Evolutionary conservation across 176 grass and related monocot species (phyloP).

Genomic region (Avena atlantica): DNA sequence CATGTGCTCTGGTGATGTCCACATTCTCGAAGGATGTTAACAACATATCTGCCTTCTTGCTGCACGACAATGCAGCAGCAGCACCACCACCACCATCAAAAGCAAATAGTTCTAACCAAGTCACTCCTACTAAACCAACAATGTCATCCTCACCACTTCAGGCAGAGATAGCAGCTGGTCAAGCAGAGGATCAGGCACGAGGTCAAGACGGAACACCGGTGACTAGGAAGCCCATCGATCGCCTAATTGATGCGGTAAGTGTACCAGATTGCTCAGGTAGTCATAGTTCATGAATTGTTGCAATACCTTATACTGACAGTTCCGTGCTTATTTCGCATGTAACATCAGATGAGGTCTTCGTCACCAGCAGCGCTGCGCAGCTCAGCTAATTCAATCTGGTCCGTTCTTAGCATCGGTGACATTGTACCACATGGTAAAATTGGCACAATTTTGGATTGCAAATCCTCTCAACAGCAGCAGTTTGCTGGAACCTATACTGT

Average conservation of each 20-base stretch:
- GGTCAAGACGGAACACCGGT: background rate
- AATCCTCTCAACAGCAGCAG: background rate
- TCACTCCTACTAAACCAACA: background rate
- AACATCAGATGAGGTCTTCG: slow-evolving; percentile 45
- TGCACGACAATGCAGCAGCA: slow-evolving; percentile 3
- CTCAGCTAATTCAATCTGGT: slow-evolving; percentile 6
- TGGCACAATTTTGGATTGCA: background rate
- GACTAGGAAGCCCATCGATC: slow-evolving; percentile 15
- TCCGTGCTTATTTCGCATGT: background rate
- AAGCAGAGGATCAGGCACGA: background rate
- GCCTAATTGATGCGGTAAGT: slow-evolving; percentile 40
- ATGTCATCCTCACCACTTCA: background rate
- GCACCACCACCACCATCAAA: background rate
- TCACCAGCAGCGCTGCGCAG: background rate
- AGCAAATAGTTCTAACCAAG: slow-evolving; percentile 12
- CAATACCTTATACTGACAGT: background rate
- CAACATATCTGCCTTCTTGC: background rate
- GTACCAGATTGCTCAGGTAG: background rate
- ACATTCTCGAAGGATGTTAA: background rate
- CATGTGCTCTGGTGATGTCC: background rate
- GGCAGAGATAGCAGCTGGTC: background rate
- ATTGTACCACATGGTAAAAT: background rate
- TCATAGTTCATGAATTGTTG: background rate
- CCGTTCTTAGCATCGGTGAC: slow-evolving; percentile 3
- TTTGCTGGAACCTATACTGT: background rate